A percentile compares a stretch with the other conserved stretches of the same genome.
phyloP scores from a whole-genome alignment of 257 asterid genomes.

The Nicotiana noctiflora region DNA sequence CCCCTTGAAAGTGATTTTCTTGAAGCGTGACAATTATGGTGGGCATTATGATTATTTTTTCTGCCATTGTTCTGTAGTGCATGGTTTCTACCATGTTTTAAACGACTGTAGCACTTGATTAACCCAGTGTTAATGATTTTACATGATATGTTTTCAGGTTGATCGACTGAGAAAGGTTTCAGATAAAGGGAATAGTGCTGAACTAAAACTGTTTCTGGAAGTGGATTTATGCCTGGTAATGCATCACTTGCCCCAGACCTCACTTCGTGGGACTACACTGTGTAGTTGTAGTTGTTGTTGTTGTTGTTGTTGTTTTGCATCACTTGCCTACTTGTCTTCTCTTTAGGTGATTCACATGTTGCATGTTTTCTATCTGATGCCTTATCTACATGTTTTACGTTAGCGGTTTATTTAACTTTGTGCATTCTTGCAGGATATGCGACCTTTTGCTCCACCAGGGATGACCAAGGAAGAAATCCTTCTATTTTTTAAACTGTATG shows the following conservation, averaged over 20 bases:
- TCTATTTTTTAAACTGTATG: slow-evolving; percentile 61
- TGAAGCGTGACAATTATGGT: neutral
- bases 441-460: slow-evolving; percentile 47
- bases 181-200: slow-evolving; percentile 55
- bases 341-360: neutral
- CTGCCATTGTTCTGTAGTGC: neutral
- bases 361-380: slow-evolving; percentile 1
- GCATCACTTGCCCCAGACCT: slow-evolving; percentile 7
- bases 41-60: neutral
- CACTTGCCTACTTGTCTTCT: slow-evolving; percentile 1
- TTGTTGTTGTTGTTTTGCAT: too few species aligned
- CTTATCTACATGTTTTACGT: neutral
- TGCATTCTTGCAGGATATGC: slow-evolving; percentile 38
- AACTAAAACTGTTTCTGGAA: slow-evolving; percentile 65
- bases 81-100: neutral
- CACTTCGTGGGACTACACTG: too few species aligned
- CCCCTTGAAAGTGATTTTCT: neutral
- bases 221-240: slow-evolving; percentile 54
- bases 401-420: neutral
- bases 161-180: slow-evolving; percentile 69
- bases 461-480: slow-evolving; percentile 61
- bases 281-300: too few species aligned
- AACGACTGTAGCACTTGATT: neutral
- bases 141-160: slow-evolving; percentile 39
- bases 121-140: slow-evolving; percentile 7